phyloP scores from a whole-genome alignment of 257 asterid genomes.

The Nicotiana obtusifolia region DNA sequence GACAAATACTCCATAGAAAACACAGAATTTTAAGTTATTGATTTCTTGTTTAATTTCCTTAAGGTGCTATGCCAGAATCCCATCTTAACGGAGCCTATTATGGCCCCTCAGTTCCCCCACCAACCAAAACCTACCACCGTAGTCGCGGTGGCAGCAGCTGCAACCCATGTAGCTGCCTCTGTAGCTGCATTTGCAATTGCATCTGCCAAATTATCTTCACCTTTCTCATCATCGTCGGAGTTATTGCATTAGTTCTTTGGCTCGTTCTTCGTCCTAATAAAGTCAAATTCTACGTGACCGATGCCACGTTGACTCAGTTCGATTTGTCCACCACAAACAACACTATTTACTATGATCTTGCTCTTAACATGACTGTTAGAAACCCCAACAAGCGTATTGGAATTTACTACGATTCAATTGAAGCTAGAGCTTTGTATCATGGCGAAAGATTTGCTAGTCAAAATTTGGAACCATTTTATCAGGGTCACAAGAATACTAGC shows the following conservation, averaged over 20 bases:
- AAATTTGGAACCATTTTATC: slow-evolving; percentile 46
- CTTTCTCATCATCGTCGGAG: slow-evolving; percentile 36
- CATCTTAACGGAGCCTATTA: slow-evolving; percentile 74
- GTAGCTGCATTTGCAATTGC: slow-evolving; percentile 61
- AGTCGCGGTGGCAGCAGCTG: slow-evolving; percentile 47
- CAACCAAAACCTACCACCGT: slow-evolving; percentile 48
- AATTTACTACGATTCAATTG: slow-evolving; percentile 70
- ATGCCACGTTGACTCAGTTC: slow-evolving; percentile 57
- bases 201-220: slow-evolving; percentile 58
- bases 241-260: slow-evolving; percentile 41
- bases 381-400: slow-evolving; percentile 84
- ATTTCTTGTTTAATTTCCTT: neutral
- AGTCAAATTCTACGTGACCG: slow-evolving; percentile 49
- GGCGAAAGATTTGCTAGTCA: slow-evolving; percentile 43
- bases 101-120: slow-evolving; percentile 70
- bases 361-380: slow-evolving; percentile 58
- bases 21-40: no score
- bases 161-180: slow-evolving; percentile 76
- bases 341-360: slow-evolving; percentile 58
- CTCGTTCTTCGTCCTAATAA: slow-evolving; percentile 72
- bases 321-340: slow-evolving; percentile 31
- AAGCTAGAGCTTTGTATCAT: slow-evolving; percentile 55
- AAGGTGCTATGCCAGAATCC: neutral
- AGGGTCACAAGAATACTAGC: slow-evolving; percentile 48
- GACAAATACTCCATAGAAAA: neutral